Base-by-base conservation (phyloP, 768 basidiomycete species). In the Suillus subalutaceus region DNA sequence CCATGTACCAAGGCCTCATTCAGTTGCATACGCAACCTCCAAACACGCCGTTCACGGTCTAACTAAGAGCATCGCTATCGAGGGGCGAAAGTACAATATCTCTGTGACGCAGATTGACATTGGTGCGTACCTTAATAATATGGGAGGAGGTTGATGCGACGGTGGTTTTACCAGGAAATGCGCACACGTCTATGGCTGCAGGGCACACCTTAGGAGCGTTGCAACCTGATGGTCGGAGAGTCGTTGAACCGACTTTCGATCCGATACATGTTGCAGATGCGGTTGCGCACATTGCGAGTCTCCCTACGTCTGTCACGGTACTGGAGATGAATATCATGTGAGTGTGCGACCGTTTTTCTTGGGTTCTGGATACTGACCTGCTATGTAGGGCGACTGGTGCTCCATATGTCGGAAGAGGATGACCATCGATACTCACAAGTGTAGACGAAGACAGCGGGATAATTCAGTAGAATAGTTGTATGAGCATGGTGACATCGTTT, bases 81-180 rank as follows among this genome's bases (percentile, higher is more conserved):
- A 95, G 72, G 94, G 93, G 0, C 81, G 93, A 8, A 79, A 83
- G 38, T 86, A 86, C 75, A 82, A 87, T 71, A 94, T 96, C 63
- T 86, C 92, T 4, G 88, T 86, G 72, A 91, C 90, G 2, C 92
- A 95, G 72, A 85, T 95, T 58, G 93, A 95, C 74, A 92, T 95
- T 57, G 93, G 92, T 88, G 56, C 37, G 74, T 41, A 32, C n/a
- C 23, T 40, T 43, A 5, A n/a, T 44, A 64, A 59, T 13, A n/a
- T 50, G 2, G 18, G 63, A n/a, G 64, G 37, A 30, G 35, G 26
- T 38, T 62, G 2, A 67, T 59, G 35, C 12, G 13, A 59, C 58
- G 4, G 38, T 59, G 23, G 23, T 40, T 10, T 40, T 62, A 37
- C 35, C 2, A 91, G 90, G 90, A 7, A 94, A 94, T 71, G 92